Evolutionary conservation across 208 protist species (phyloP).

Genomic region (Perkinsela sp.): DNA sequence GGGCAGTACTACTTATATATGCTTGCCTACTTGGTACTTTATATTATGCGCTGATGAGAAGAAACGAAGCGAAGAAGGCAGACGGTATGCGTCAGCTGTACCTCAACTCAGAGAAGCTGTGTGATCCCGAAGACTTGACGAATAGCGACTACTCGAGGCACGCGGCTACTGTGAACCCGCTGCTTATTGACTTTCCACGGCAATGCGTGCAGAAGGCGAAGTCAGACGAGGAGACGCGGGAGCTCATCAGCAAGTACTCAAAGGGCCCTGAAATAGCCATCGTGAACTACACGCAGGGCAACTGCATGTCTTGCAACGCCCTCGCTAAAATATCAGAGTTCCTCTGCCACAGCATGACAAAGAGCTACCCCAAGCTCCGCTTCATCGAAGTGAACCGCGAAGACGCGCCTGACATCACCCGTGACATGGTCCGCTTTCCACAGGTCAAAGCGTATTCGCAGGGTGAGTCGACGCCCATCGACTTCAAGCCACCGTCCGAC

Average conservation of each 20-base stretch:
- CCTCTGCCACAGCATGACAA: conserved; percentile 26
- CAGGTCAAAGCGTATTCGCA: conserved; percentile 45
- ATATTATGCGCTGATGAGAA: too few relatives aligned
- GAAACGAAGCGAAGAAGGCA: background rate
- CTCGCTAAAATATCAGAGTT: conserved; percentile 38
- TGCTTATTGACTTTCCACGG: conserved; percentile 31
- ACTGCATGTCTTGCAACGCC: conserved; percentile 49
- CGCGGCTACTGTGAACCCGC: conserved; percentile 14
- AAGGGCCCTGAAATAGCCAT: conserved; percentile 38
- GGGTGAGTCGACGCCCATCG: conserved; percentile 39
- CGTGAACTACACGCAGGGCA: conserved; percentile 37
- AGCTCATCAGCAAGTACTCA: conserved; percentile 38
- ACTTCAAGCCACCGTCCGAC: conserved; percentile 35
- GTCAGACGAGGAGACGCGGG: conserved; percentile 26
- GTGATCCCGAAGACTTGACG: background rate
- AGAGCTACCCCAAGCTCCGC: conserved; percentile 15
- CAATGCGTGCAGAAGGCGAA: conserved; percentile 22
- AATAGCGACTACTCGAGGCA: background rate
- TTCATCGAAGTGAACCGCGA: conserved; percentile 42
- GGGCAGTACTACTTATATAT: too few relatives aligned
- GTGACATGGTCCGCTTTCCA: conserved; percentile 35
- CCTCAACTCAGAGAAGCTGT: background rate
- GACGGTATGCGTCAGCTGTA: background rate
- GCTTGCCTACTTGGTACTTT: too few relatives aligned
- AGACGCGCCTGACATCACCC: conserved; percentile 21